Conservation (phyloP, 441 rosid species). For the Cnidoscolus chayamansa region DNA sequence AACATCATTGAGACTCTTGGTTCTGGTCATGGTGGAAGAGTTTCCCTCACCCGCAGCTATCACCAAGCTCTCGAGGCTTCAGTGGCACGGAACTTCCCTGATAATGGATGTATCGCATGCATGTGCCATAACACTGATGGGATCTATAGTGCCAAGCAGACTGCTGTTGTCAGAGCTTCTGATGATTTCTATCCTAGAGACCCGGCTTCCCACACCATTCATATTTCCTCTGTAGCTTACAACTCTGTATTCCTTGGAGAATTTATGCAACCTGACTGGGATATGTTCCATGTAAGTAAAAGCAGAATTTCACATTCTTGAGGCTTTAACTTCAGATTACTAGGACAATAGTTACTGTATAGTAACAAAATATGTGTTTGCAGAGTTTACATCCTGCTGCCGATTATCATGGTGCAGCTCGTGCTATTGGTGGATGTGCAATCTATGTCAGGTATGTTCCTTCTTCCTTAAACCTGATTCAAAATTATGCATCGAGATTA, state of each 20-base stretch:
- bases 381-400: conserved; percentile 92
- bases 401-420: conserved; percentile 91
- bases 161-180: conserved; percentile 79
- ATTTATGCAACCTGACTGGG: conserved; percentile 98
- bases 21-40: conserved; percentile 89
- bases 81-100: conserved; percentile 63
- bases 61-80: conserved; percentile 84
- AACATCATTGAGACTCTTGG: conserved; percentile 92
- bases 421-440: conserved; percentile 89
- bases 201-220: conserved; percentile 92
- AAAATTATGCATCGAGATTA: background rate
- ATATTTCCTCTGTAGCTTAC: conserved; percentile 84
- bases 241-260: conserved; percentile 88
- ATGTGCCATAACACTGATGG: conserved; percentile 96
- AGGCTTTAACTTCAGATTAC: background rate
- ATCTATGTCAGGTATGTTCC: conserved; percentile 77
- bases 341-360: background rate
- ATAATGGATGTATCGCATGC: conserved; percentile 86
- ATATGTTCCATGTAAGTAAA: conserved; percentile 91
- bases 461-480: background rate
- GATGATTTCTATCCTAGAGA: conserved; percentile 87
- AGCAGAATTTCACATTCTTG: background rate
- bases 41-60: conserved; percentile 79
- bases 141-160: conserved; percentile 74
- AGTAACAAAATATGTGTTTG: conserved; percentile 18